Evolutionary conservation across 2,329 filamentous ascomycete species (phyloP), one percentile per base, ranked within the genome.

Genomic region (Neoarthrinium moseri): DNA sequence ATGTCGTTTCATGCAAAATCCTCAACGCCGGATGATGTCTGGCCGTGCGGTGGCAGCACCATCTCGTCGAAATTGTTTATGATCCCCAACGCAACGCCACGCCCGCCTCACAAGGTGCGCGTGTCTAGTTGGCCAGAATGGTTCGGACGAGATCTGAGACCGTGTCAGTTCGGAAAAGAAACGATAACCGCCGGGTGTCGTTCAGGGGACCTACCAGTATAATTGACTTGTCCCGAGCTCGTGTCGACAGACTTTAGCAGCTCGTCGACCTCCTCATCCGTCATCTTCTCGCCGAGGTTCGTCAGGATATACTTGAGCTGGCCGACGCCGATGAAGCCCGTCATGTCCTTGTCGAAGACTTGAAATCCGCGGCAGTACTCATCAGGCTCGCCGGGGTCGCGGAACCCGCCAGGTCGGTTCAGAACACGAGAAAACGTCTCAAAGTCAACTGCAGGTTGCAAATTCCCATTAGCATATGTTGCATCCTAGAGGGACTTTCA

Each of bases 341-440:
- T 96, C 83, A 96, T 87, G 68, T 99, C 94, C 74, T 99, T 99
- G 74, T 99, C 94, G 62, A 99, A 99, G 44, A 99, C 94, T 71
- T 99, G 94, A 78, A 99, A 99, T 46, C 94, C 94, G 52, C 92
- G 89, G 72, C 92, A 96, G 74, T 99, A 99, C 70, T 97, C 92
- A 65, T 97, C 92, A 32, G 94, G 92, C 73, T 96, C 91, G 66
- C 94, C 94, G 2, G 94, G 91, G 62, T 97, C 94, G 67, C 94
- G 91, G 87, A 99, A 99, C 61, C 94, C 94, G 66, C 91, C 91
- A 27, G 94, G 94, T 54, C 94, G 88, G 81, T 97, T 97, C 54
- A 99, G 89, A 60, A 97, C 85, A 71, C 94, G 94, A 70, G 88
- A 84, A 78, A 99, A 99, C 56, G 91, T 89, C 68, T 97, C 92